Evolutionary conservation across 768 basidiomycete genomes (phyloP).

Genomic region (Russula compacta): DNA sequence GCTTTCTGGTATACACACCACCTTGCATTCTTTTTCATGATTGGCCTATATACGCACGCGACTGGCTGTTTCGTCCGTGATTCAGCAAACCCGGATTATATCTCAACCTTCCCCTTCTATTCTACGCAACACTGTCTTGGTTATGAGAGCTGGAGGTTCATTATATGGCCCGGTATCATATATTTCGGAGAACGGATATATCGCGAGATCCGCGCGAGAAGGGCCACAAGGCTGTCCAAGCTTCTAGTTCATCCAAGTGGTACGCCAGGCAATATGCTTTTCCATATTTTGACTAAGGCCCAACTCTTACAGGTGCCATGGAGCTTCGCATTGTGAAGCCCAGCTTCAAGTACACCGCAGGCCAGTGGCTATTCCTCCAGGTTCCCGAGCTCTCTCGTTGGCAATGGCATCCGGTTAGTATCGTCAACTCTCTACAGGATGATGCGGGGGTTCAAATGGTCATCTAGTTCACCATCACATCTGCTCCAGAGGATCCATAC

Average conservation of each 20-base stretch:
- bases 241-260: slow-evolving; percentile 87
- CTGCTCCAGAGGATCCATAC: slow-evolving; percentile 90
- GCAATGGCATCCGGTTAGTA: slow-evolving; percentile 95
- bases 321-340: slow-evolving; percentile 89
- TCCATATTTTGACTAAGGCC: neutral
- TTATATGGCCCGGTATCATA: slow-evolving; percentile 83
- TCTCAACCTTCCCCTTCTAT: slow-evolving; percentile 75
- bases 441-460: neutral
- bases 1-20: slow-evolving; percentile 98
- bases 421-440: neutral
- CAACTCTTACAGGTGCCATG: slow-evolving; percentile 57
- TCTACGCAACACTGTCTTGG: slow-evolving; percentile 81
- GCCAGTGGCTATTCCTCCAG: slow-evolving; percentile 88
- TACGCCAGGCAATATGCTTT: slow-evolving; percentile 27
- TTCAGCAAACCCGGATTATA: slow-evolving; percentile 62
- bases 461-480: slow-evolving; percentile 83
- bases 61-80: slow-evolving; percentile 95
- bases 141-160: slow-evolving; percentile 85
- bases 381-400: slow-evolving; percentile 74
- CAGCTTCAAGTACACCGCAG: slow-evolving; percentile 83
- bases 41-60: slow-evolving; percentile 83
- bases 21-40: slow-evolving; percentile 89
- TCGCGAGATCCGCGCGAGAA: slow-evolving; percentile 73
- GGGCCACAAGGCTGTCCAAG: slow-evolving; percentile 70
- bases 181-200: slow-evolving; percentile 85